Conservation (phyloP, 257 asterid species). For the Buddleja alternifolia region DNA sequence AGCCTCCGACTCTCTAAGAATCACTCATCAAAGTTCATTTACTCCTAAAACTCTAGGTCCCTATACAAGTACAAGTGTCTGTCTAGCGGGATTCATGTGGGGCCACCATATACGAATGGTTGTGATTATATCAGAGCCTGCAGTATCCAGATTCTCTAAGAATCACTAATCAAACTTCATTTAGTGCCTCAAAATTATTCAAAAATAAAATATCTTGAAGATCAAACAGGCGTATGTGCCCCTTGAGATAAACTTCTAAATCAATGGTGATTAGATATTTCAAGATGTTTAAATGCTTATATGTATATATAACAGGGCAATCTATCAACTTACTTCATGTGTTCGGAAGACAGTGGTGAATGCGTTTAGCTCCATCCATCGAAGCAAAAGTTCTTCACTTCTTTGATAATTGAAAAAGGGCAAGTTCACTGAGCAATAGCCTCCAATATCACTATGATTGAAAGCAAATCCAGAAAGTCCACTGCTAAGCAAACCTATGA, state of each 20-base stretch:
- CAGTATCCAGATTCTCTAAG: no score
- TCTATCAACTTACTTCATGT: conserved; percentile 73
- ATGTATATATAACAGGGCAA: neutral
- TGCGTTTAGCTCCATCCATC: conserved; percentile 96
- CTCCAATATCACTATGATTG: conserved; percentile 96
- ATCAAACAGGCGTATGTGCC: no score
- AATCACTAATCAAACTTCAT: no score
- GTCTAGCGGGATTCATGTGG: no score
- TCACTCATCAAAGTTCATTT: no score
- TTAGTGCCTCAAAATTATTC: no score
- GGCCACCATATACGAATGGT: no score
- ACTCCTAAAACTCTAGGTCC: no score
- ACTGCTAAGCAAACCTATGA: conserved; percentile 82
- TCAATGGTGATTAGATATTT: neutral
- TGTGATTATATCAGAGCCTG: no score
- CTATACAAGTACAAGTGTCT: no score
- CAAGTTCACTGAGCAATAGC: conserved; percentile 77
- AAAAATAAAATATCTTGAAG: no score
- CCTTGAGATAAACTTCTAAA: neutral
- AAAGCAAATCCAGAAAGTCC: conserved; percentile 90
- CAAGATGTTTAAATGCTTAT: conserved; percentile 10
- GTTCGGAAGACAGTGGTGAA: conserved; percentile 88
- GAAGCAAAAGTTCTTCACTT: conserved; percentile 81
- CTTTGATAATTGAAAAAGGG: conserved; percentile 77
- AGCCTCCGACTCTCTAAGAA: no score